A percentile compares a stretch with the other conserved stretches of the same genome.
Evolutionary conservation across 2,329 filamentous ascomycete species (phyloP).

Genomic region (Claviceps capensis): DNA sequence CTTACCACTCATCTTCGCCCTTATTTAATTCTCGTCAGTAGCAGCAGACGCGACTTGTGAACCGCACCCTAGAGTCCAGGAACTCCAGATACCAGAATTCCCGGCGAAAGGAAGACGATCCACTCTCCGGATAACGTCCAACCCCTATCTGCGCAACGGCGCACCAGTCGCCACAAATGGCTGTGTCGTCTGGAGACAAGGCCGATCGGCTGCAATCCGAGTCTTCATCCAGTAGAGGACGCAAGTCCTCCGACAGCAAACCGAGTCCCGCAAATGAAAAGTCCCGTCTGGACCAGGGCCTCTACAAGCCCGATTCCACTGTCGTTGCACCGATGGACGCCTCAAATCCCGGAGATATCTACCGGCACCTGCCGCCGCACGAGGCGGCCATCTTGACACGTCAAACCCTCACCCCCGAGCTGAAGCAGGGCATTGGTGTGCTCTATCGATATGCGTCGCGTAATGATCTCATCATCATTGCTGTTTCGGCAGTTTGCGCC

Average conservation of each 20-base stretch:
- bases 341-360: slow-evolving; percentile 36
- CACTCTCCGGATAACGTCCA: no score
- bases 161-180: slow-evolving; percentile 2
- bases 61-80: no score
- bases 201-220: slow-evolving; percentile 1
- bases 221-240: slow-evolving; percentile 1
- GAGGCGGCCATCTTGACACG: slow-evolving; percentile 54
- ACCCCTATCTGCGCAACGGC: slow-evolving; percentile 1
- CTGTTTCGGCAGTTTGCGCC: slow-evolving; percentile 46
- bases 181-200: slow-evolving; percentile 1
- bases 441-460: slow-evolving; percentile 59
- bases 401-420: slow-evolving; percentile 52
- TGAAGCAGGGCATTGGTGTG: slow-evolving; percentile 49
- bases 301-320: slow-evolving; percentile 9
- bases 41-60: no score
- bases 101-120: no score
- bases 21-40: no score
- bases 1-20: no score
- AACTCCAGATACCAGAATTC: no score
- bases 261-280: slow-evolving; percentile 2
- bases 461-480: slow-evolving; percentile 50
- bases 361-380: slow-evolving; percentile 47
- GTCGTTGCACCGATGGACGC: slow-evolving; percentile 13
- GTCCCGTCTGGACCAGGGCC: slow-evolving; percentile 1
- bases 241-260: slow-evolving; percentile 4